Evolutionary conservation across 306 rosid species (phyloP).

Genomic region (Quercus parvula): DNA sequence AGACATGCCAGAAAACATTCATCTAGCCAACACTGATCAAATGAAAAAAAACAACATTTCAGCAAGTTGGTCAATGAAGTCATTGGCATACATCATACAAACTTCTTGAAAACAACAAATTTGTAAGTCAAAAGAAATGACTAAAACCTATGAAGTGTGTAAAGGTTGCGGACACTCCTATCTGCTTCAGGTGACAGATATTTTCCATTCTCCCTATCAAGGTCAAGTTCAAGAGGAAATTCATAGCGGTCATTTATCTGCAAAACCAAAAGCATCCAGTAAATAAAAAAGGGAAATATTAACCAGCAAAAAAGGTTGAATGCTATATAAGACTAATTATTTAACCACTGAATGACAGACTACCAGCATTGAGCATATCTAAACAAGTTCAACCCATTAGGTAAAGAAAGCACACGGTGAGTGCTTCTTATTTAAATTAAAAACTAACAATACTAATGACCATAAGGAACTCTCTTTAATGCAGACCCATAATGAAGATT

Average conservation of each 20-base stretch:
- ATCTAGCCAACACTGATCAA: not conserved
- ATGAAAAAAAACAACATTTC: not conserved
- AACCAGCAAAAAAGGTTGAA: not conserved
- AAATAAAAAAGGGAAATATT: not conserved
- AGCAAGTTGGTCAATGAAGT: not conserved
- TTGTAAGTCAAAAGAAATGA: not conserved
- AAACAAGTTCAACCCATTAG: not conserved
- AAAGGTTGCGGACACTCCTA: conserved; percentile 86
- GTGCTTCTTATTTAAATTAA: not conserved
- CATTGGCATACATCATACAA: not conserved
- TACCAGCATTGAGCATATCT: not conserved
- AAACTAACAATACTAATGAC: not conserved
- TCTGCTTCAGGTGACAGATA: conserved; percentile 92
- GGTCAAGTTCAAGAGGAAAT: conserved; percentile 93
- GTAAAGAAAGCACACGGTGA: not conserved
- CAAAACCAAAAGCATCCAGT: conserved; percentile 11
- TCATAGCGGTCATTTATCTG: conserved; percentile 96
- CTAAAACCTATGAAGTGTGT: conserved; percentile 80
- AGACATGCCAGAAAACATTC: not conserved
- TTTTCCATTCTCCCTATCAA: conserved; percentile 84
- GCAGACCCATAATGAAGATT: not conserved
- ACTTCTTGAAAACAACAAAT: not conserved
- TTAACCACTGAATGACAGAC: not conserved
- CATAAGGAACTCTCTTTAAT: not conserved
- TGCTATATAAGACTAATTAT: not conserved